Conservation (phyloP, 2,329 filamentous ascomycete genomes). For the Pyricularia sp. region DNA sequence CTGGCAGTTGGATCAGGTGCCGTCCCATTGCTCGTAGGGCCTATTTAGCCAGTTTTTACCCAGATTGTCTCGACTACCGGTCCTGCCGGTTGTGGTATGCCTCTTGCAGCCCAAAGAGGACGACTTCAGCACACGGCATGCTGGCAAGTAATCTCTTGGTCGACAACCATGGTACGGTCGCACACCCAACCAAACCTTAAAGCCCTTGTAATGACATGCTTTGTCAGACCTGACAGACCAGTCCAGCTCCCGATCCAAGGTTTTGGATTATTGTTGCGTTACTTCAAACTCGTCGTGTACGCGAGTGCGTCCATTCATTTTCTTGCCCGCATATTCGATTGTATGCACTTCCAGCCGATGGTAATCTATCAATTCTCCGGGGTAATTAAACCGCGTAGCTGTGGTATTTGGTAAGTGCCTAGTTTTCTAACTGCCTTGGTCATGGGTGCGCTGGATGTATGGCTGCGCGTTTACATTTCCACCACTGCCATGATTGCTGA, state of each 20-base stretch:
- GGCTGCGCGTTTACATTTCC: background rate
- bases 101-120: background rate
- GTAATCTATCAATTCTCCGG: background rate
- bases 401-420: background rate
- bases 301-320: background rate
- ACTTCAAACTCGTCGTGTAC: background rate
- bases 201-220: background rate
- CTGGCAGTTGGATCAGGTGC: background rate
- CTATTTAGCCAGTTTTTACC: slow-evolving; percentile 7
- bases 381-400: background rate
- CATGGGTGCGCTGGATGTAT: background rate
- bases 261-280: background rate
- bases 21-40: background rate
- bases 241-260: background rate
- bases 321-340: background rate
- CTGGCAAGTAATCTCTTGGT: background rate
- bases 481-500: background rate
- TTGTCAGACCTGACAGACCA: background rate
- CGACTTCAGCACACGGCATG: background rate
- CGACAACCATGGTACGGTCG: background rate
- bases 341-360: background rate
- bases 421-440: background rate
- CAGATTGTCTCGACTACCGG: slow-evolving; percentile 1
- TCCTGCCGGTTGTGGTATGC: background rate
- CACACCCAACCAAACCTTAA: background rate